Evolutionary conservation across 2,329 filamentous ascomycete species (phyloP).

Genomic region (Penicillium sp.): DNA sequence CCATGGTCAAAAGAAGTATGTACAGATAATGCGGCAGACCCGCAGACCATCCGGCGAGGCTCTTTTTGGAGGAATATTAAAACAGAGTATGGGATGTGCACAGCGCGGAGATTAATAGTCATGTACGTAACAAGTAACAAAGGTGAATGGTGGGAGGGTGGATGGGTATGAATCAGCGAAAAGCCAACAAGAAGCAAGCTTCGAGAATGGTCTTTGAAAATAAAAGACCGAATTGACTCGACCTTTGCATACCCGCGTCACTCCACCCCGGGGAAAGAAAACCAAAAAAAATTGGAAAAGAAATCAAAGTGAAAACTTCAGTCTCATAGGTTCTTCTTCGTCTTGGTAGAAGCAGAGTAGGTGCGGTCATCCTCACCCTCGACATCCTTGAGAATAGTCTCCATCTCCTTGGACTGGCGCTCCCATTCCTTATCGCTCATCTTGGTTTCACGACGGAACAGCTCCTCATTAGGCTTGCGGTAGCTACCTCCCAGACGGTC

Average conservation of each 20-base stretch:
- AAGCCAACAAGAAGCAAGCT: not conserved
- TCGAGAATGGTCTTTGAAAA: not conserved
- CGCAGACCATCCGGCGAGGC: not conserved
- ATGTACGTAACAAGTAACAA: constrained; percentile 18
- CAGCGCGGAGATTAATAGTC: constrained; percentile 16
- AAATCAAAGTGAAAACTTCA: constrained; percentile 1
- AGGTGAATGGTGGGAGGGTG: not conserved
- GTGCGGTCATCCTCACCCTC: constrained; percentile 59
- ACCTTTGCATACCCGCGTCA: not conserved
- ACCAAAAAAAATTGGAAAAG: not conserved
- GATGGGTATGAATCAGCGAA: not conserved
- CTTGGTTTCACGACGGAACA: constrained; percentile 83
- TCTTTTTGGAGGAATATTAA: constrained; percentile 20
- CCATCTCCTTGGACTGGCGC: constrained; percentile 75
- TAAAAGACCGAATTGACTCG: not conserved
- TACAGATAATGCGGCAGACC: constrained; percentile 23
- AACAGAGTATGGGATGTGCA: constrained; percentile 20
- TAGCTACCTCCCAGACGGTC: constrained; percentile 87
- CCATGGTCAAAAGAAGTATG: constrained; percentile 19
- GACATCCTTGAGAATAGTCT: constrained; percentile 74
- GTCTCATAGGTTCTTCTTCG: constrained; percentile 46
- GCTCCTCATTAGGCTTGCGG: constrained; percentile 78
- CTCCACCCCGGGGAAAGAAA: not conserved
- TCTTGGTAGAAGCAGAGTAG: constrained; percentile 41
- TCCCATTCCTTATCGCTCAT: constrained; percentile 81